Evolutionary conservation across 2,329 filamentous ascomycete species (phyloP).

Genomic region (Lomentospora prolificans): DNA sequence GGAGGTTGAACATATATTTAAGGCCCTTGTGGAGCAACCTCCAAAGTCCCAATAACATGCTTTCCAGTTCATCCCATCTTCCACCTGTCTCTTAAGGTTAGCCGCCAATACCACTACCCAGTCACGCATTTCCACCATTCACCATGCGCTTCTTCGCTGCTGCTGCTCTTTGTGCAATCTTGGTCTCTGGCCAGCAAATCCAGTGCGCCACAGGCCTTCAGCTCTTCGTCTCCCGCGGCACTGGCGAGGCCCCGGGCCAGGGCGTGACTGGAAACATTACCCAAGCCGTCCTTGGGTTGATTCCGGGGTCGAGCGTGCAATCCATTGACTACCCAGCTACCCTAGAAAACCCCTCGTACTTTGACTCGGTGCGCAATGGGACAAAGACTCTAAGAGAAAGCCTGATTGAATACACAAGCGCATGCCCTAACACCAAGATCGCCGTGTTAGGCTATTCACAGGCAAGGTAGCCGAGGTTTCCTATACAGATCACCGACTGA

Average conservation of each 20-base stretch:
- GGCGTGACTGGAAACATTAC: constrained; percentile 25
- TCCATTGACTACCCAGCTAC: constrained; percentile 29
- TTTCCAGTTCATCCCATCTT: no score
- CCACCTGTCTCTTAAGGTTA: no score
- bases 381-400: constrained; percentile 19
- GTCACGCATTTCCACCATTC: neutral
- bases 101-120: neutral
- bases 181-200: constrained; percentile 14
- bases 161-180: constrained; percentile 16
- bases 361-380: constrained; percentile 24
- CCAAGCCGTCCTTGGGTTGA: constrained; percentile 19
- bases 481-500: no score
- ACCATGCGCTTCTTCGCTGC: constrained; percentile 12
- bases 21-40: no score
- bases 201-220: constrained; percentile 26
- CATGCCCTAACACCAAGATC: constrained; percentile 29
- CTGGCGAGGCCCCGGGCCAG: constrained; percentile 22
- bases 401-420: constrained; percentile 21
- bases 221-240: constrained; percentile 30
- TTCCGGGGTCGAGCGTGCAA: constrained; percentile 24
- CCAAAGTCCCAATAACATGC: no score
- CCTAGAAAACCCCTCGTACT: constrained; percentile 22
- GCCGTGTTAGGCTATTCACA: constrained; percentile 33
- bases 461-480: constrained; percentile 14
- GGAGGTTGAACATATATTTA: no score